A percentile compares a stretch with the other conserved stretches of the same genome.
phyloP scores from a whole-genome alignment of 148 eudicot genomes.

The Limonium bicolor region DNA sequence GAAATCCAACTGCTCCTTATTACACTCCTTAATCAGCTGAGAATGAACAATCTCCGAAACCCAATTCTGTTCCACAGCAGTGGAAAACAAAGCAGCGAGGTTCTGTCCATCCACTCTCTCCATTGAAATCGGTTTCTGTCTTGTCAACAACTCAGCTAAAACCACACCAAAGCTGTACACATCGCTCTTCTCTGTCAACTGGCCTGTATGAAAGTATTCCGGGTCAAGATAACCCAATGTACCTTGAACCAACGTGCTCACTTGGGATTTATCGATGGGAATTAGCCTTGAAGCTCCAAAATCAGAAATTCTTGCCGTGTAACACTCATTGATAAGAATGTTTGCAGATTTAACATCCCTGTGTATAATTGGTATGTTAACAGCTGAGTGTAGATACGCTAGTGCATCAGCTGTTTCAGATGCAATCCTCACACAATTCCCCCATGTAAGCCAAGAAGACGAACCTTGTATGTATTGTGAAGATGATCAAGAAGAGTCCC shows the following conservation, averaged over 20 bases:
- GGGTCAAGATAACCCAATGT: conserved; percentile 9
- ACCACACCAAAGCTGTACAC: conserved; percentile 10
- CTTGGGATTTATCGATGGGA: not conserved
- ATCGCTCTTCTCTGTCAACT: conserved; percentile 3
- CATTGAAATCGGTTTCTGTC: not conserved
- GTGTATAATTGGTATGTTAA: conserved; percentile 7
- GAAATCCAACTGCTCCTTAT: too few relatives aligned
- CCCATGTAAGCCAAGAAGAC: conserved; percentile 10
- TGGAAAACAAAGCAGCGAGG: too few relatives aligned
- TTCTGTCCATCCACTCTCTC: too few relatives aligned
- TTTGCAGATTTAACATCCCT: conserved; percentile 6
- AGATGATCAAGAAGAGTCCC: conserved; percentile 14
- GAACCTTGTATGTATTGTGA: not conserved
- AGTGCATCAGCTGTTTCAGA: conserved; percentile 15
- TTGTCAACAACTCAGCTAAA: not conserved
- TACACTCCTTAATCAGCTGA: too few relatives aligned
- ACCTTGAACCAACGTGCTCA: conserved; percentile 5
- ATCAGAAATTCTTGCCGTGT: conserved; percentile 2
- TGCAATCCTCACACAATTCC: conserved; percentile 19
- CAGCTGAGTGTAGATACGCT: conserved; percentile 18
- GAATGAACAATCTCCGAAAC: too few relatives aligned
- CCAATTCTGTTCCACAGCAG: too few relatives aligned
- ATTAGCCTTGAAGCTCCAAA: conserved; percentile 3
- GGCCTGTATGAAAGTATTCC: conserved; percentile 3
- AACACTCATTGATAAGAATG: conserved; percentile 2